phyloP scores from a whole-genome alignment of 148 eudicot genomes.

The Tetragonia tetragonoides region DNA sequence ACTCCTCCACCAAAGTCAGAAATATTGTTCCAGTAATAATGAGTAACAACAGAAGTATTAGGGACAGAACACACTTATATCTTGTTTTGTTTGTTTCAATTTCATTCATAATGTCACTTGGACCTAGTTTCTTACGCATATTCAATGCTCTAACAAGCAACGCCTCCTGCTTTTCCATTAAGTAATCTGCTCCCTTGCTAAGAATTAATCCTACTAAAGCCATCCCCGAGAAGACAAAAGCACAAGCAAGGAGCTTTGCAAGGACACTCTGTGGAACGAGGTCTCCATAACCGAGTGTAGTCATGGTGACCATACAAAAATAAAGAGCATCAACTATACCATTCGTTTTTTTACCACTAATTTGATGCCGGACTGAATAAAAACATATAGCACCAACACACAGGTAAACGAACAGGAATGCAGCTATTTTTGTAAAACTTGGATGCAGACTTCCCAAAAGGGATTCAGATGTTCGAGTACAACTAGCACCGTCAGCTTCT shows the following conservation, averaged over 20 bases:
- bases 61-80: constrained; percentile 48
- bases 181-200: constrained; percentile 66
- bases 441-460: constrained; percentile 41
- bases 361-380: constrained; percentile 45
- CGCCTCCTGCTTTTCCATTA: constrained; percentile 70
- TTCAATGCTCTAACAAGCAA: constrained; percentile 48
- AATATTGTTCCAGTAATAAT: constrained; percentile 54
- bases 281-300: constrained; percentile 92
- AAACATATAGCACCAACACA: constrained; percentile 56
- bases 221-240: constrained; percentile 80
- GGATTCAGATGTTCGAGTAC: constrained; percentile 28
- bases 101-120: constrained; percentile 41
- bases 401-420: constrained; percentile 48
- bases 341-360: constrained; percentile 56
- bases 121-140: constrained; percentile 32
- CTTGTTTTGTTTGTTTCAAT: constrained; percentile 42
- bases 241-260: constrained; percentile 78
- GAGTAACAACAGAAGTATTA: constrained; percentile 33
- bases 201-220: constrained; percentile 55
- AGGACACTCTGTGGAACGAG: constrained; percentile 50
- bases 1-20: constrained; percentile 56
- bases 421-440: constrained; percentile 39
- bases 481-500: constrained; percentile 17
- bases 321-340: constrained; percentile 72
- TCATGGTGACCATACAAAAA: constrained; percentile 93